phyloP scores from a whole-genome alignment of 2,329 filamentous ascomycete genomes.

The Aspergillus eucalypticola region DNA sequence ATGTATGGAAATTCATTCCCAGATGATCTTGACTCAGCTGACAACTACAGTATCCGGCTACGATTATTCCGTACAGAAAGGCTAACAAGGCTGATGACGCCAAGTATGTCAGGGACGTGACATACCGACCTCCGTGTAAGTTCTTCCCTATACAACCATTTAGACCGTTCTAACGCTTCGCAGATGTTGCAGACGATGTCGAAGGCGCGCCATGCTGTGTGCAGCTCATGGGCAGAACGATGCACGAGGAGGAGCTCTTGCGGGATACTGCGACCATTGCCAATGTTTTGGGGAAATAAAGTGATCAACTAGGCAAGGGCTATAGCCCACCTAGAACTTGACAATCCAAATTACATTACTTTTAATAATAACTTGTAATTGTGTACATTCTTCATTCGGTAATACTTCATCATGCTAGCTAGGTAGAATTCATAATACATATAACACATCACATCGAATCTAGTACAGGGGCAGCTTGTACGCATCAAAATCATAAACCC shows the following conservation, averaged over 20 bases:
- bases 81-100: slow-evolving; percentile 20
- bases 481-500: slow-evolving; percentile 17
- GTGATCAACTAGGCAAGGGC: too few species aligned
- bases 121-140: slow-evolving; percentile 25
- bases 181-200: slow-evolving; percentile 21
- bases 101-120: slow-evolving; percentile 21
- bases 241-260: background rate
- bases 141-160: background rate
- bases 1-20: background rate
- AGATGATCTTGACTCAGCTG: background rate
- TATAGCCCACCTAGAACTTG: too few species aligned
- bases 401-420: too few species aligned
- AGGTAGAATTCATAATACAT: background rate
- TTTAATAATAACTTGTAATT: too few species aligned
- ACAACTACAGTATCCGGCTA: background rate
- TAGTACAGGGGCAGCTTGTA: slow-evolving; percentile 21
- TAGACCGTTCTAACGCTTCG: background rate
- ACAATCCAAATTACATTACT: too few species aligned
- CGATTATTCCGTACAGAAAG: slow-evolving; percentile 22
- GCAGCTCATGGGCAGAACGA: slow-evolving; percentile 6
- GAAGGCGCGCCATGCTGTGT: slow-evolving; percentile 27
- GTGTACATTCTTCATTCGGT: too few species aligned
- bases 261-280: background rate
- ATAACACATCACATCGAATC: background rate
- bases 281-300: background rate